Conservation (phyloP, 805 yeast genomes). For the Ogataea nonfermentans region DNA sequence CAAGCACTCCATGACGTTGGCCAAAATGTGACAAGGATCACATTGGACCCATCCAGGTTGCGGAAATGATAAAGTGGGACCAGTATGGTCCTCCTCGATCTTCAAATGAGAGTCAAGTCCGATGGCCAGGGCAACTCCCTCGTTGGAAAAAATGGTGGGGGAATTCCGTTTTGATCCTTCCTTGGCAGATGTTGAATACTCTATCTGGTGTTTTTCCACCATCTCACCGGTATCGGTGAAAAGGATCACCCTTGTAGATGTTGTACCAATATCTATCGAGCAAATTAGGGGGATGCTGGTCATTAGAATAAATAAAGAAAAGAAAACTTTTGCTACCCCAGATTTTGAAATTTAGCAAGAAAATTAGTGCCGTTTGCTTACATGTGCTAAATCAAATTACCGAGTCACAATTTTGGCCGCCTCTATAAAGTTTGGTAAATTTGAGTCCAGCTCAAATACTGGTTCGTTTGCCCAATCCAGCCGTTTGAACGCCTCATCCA, state of each 20-base stretch:
- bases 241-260: constrained; percentile 84
- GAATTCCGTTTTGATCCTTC: constrained; percentile 36
- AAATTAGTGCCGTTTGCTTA: background rate
- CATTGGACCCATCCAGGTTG: constrained; percentile 94
- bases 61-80: constrained; percentile 74
- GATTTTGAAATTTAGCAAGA: background rate
- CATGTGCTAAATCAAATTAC: constrained; percentile 1
- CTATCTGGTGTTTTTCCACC: constrained; percentile 86
- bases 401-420: constrained; percentile 11
- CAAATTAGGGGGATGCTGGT: constrained; percentile 46
- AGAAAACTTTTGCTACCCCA: constrained; percentile 5
- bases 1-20: constrained; percentile 78
- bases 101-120: constrained; percentile 48
- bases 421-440: constrained; percentile 8
- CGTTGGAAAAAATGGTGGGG: constrained; percentile 65
- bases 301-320: constrained; percentile 2
- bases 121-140: constrained; percentile 63
- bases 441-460: constrained; percentile 10
- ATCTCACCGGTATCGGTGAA: constrained; percentile 74
- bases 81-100: constrained; percentile 55
- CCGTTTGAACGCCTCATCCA: constrained; percentile 14
- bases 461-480: constrained; percentile 15
- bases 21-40: constrained; percentile 78
- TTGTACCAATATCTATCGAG: constrained; percentile 87
- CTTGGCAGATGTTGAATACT: constrained; percentile 74